phyloP scores from a whole-genome alignment of 148 eudicot genomes.

The Silene latifolia region DNA sequence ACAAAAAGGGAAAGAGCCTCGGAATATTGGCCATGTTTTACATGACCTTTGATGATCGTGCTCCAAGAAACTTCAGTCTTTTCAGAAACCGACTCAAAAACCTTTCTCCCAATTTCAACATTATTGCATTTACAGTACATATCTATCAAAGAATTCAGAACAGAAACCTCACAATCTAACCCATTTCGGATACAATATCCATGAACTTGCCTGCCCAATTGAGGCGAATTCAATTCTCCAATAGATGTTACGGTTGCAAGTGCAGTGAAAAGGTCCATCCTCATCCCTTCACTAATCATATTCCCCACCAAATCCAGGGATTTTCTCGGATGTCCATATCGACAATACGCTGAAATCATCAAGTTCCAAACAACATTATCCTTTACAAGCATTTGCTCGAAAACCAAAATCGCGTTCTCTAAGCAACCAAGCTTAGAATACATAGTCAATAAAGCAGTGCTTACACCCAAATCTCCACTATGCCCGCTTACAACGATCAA shows the following conservation, averaged over 20 bases:
- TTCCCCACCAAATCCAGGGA: slow-evolving; percentile 22
- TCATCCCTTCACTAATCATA: slow-evolving; percentile 28
- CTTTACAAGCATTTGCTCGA: slow-evolving; percentile 29
- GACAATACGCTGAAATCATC: slow-evolving; percentile 32
- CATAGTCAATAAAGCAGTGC: slow-evolving; percentile 36
- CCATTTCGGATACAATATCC: slow-evolving; percentile 32
- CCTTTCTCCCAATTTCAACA: slow-evolving; percentile 24
- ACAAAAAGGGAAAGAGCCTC: slow-evolving; percentile 28
- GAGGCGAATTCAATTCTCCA: slow-evolving; percentile 27
- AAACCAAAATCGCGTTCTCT: slow-evolving; percentile 27
- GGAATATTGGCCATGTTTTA: slow-evolving; percentile 19
- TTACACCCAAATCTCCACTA: slow-evolving; percentile 26
- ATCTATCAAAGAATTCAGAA: slow-evolving; percentile 34
- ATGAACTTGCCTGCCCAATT: slow-evolving; percentile 32
- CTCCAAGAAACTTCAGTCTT: slow-evolving; percentile 36
- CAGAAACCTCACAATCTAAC: slow-evolving; percentile 32
- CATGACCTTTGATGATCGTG: slow-evolving; percentile 31
- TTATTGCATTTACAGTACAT: slow-evolving; percentile 30
- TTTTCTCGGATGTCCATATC: slow-evolving; percentile 21
- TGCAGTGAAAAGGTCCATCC: slow-evolving; percentile 33
- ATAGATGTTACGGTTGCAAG: slow-evolving; percentile 32
- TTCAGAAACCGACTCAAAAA: slow-evolving; percentile 20
- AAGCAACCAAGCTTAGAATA: slow-evolving; percentile 28
- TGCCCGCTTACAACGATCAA: slow-evolving; percentile 25
- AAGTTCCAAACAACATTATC: slow-evolving; percentile 39